A percentile compares a stretch with the other conserved stretches of the same genome.
Conservation (phyloP, 2,329 filamentous ascomycete genomes). For the Cercospora citrullina region DNA sequence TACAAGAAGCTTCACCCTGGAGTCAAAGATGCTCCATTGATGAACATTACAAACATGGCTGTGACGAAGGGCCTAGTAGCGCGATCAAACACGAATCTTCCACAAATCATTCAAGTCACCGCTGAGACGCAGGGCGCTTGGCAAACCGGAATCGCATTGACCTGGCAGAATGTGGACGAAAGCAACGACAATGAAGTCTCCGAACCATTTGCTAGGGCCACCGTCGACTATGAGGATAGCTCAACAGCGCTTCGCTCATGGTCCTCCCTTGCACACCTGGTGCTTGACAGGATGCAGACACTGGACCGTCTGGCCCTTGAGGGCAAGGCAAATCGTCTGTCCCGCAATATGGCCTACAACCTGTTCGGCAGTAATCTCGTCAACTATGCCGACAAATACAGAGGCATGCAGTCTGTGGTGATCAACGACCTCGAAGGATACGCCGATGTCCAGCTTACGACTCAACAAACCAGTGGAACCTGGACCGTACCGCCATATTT, state of each 20-base stretch:
- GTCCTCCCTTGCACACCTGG: constrained; percentile 31
- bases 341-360: constrained; percentile 38
- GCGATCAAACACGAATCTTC: background rate
- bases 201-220: constrained; percentile 30
- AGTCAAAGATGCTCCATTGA: constrained; percentile 17
- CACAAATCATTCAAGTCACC: constrained; percentile 13
- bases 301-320: constrained; percentile 31
- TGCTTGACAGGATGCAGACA: constrained; percentile 32
- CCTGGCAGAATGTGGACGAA: constrained; percentile 19
- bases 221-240: constrained; percentile 27
- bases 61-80: constrained; percentile 37
- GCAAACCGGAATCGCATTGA: constrained; percentile 2
- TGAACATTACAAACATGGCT: constrained; percentile 45
- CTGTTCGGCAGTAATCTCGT: constrained; percentile 21
- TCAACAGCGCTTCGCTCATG: constrained; percentile 33
- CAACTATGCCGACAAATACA: constrained; percentile 22
- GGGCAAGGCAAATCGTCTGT: constrained; percentile 34
- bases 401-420: constrained; percentile 19
- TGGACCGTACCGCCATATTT: constrained; percentile 32
- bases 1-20: constrained; percentile 9
- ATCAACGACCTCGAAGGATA: constrained; percentile 41
- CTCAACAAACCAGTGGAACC: constrained; percentile 13
- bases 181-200: background rate
- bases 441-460: constrained; percentile 26
- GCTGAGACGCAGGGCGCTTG: constrained; percentile 8